These are phyloP conservation scores for Kalmanozyma brasiliensis DNA, from an alignment of 1,284 basidiomycete species.

Conservation along the genomic window DNA sequence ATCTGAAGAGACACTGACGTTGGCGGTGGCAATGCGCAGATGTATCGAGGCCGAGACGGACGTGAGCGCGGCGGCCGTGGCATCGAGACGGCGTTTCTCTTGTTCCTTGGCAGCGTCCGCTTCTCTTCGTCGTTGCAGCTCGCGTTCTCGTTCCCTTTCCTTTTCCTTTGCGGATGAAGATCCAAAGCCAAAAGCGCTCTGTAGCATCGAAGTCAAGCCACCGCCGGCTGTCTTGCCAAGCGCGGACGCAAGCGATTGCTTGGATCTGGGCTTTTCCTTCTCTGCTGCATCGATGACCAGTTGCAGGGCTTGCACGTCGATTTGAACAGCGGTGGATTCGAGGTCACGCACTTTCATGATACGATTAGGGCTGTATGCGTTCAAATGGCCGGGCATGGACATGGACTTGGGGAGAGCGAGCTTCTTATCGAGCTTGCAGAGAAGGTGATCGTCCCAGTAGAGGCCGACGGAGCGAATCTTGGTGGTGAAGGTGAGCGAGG, in stretches of 20 bases:
- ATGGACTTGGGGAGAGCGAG: conserved; percentile 74
- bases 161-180: conserved; percentile 46
- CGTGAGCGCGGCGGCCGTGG: conserved; percentile 42
- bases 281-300: conserved; percentile 80
- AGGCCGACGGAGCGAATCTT: conserved; percentile 77
- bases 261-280: conserved; percentile 72
- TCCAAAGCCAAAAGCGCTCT: conserved; percentile 67
- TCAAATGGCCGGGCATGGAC: conserved; percentile 73
- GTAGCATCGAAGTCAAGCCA: conserved; percentile 66
- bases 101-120: conserved; percentile 22
- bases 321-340: conserved; percentile 78
- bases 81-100: conserved; percentile 17
- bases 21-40: conserved; percentile 84
- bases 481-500: conserved; percentile 93
- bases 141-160: conserved; percentile 35
- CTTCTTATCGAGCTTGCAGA: conserved; percentile 80
- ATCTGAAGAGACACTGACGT: conserved; percentile 79
- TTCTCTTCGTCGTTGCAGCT: conserved; percentile 22
- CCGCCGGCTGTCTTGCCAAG: conserved; percentile 62
- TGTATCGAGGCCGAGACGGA: conserved; percentile 74
- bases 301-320: conserved; percentile 83
- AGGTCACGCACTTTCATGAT: conserved; percentile 79
- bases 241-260: conserved; percentile 50
- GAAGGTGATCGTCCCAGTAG: conserved; percentile 76
- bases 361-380: conserved; percentile 69